Percentiles rank a stretch among this genome's conserved stretches.
Conservation (phyloP, 768 basidiomycete genomes). For the Termitomyces sp. region DNA sequence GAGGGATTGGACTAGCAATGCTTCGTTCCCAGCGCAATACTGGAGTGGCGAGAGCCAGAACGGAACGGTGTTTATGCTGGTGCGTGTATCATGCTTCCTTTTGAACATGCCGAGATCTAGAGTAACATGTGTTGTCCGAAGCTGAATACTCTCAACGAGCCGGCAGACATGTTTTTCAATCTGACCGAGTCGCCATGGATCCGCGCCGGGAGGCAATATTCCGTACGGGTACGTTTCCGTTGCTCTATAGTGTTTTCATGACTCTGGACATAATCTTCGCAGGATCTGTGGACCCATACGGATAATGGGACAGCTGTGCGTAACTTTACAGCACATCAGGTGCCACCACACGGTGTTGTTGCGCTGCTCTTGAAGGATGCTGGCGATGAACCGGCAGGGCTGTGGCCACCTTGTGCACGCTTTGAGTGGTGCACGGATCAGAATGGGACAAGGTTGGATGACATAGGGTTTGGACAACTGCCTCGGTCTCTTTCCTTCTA, state of each 20-base stretch:
- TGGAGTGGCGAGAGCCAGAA: conserved; percentile 63
- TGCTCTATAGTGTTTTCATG: background rate
- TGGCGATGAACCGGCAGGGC: conserved; percentile 60
- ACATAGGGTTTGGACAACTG: conserved; percentile 9
- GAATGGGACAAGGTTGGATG: conserved; percentile 44
- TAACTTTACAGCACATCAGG: conserved; percentile 48
- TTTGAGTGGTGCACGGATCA: conserved; percentile 57
- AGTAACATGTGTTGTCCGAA: conserved; percentile 17
- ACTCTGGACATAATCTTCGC: background rate
- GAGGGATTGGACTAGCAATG: conserved; percentile 31
- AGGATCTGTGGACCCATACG: conserved; percentile 79
- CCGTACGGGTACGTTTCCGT: conserved; percentile 44
- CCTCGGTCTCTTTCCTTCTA: background rate
- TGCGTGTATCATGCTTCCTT: conserved; percentile 19
- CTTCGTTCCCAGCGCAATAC: conserved; percentile 55
- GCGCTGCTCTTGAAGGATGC: conserved; percentile 64
- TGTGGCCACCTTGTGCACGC: conserved; percentile 56
- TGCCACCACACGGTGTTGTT: conserved; percentile 70
- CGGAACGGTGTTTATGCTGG: conserved; percentile 65
- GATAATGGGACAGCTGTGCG: conserved; percentile 64
- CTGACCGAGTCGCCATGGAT: conserved; percentile 66
- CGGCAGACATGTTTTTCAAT: conserved; percentile 53
- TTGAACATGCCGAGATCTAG: background rate
- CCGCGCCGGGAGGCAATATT: conserved; percentile 56
- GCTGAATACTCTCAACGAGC: conserved; percentile 54